These are phyloP conservation scores for Rhodocollybia butyracea DNA, from an alignment of 768 basidiomycete genomes.

Conservation along the genomic window DNA sequence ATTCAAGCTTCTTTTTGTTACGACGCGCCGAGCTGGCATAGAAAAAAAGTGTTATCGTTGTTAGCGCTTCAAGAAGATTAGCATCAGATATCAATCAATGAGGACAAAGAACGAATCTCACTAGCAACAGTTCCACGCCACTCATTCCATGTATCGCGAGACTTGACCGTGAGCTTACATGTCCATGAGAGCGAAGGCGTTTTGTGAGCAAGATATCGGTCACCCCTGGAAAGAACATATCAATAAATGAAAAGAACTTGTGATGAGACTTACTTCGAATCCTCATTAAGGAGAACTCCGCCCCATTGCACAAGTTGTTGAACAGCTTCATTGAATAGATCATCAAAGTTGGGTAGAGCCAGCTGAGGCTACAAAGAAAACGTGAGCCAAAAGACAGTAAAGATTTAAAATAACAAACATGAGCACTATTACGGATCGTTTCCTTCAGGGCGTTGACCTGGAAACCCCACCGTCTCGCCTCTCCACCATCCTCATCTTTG, in stretches of 20 bases:
- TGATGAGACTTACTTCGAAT: constrained; percentile 50
- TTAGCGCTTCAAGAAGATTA: constrained; percentile 25
- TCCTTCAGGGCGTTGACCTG: constrained; percentile 57
- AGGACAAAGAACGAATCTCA: constrained; percentile 31
- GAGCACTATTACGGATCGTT: constrained; percentile 53
- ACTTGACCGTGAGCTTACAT: constrained; percentile 65
- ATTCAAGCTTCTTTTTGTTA: constrained; percentile 53
- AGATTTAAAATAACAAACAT: constrained; percentile 31
- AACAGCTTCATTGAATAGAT: constrained; percentile 77
- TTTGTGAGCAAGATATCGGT: constrained; percentile 73
- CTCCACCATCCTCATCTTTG: constrained; percentile 53
- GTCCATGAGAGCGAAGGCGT: constrained; percentile 63
- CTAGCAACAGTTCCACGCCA: constrained; percentile 66
- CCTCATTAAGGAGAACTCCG: constrained; percentile 63
- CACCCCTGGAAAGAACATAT: constrained; percentile 44
- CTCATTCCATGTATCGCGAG: constrained; percentile 62
- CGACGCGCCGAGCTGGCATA: constrained; percentile 38
- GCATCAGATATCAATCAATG: constrained; percentile 16
- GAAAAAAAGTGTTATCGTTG: constrained; percentile 24
- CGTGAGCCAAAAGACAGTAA: background rate
- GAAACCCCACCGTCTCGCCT: constrained; percentile 77
- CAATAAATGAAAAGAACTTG: background rate
- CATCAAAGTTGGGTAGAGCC: constrained; percentile 47
- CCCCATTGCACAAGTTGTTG: constrained; percentile 74
- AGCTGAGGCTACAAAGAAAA: constrained; percentile 4